Conservation (phyloP, 441 rosid species). For the Breynia disticha region DNA sequence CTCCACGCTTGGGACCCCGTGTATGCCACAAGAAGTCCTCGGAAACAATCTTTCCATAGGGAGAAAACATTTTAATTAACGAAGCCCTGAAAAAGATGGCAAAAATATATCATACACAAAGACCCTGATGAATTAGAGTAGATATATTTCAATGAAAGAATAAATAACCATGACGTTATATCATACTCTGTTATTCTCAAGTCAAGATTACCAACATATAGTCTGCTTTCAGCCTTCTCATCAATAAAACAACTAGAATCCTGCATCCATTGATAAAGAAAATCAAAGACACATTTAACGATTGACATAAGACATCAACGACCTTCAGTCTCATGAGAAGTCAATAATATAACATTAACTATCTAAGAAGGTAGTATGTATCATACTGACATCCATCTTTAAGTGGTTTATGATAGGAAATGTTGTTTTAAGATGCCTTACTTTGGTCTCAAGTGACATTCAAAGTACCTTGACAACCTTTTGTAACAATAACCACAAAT, state of each 20-base stretch:
- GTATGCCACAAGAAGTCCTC: slow-evolving; percentile 96
- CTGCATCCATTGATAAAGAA: slow-evolving; percentile 31
- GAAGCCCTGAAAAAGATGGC: slow-evolving; percentile 45
- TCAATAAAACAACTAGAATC: slow-evolving; percentile 36
- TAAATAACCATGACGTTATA: not conserved
- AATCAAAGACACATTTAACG: not conserved
- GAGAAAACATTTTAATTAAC: slow-evolving; percentile 85
- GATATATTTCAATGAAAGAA: not conserved
- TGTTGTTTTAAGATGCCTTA: too few species aligned
- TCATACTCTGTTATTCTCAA: slow-evolving; percentile 79
- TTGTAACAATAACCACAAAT: too few species aligned
- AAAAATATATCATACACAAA: not conserved
- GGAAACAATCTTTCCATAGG: slow-evolving; percentile 71
- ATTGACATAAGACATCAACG: too few species aligned
- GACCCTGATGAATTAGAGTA: not conserved
- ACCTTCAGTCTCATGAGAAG: too few species aligned
- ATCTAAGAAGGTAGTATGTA: too few species aligned
- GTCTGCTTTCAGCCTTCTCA: slow-evolving; percentile 62
- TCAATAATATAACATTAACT: too few species aligned
- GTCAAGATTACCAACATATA: slow-evolving; percentile 78
- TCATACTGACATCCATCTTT: too few species aligned
- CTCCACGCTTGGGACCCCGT: slow-evolving; percentile 86
- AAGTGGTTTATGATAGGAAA: too few species aligned
- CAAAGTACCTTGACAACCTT: too few species aligned
- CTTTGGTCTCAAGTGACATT: too few species aligned